Percentiles rank a stretch among this genome's conserved stretches.
Evolutionary conservation across 441 rosid genomes (phyloP).

Genomic region (Breynia disticha): DNA sequence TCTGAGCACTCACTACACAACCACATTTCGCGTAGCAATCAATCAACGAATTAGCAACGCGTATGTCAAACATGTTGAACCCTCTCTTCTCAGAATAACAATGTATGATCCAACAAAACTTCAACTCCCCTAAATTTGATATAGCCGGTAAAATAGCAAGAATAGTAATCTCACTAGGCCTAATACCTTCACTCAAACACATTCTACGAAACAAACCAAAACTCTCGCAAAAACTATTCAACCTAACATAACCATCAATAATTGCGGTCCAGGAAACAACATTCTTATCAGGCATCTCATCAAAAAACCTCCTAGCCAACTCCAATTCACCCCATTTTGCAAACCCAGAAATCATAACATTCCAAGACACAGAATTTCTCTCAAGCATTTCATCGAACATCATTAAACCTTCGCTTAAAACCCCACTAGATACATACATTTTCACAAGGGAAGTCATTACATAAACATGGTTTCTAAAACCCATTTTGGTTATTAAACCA

Average conservation of each 20-base stretch:
- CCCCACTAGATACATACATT: slow-evolving; percentile 30
- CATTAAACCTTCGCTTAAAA: slow-evolving; percentile 21
- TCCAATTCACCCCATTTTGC: slow-evolving; percentile 50
- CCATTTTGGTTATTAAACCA: slow-evolving; percentile 42
- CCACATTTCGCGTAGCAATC: slow-evolving; percentile 77
- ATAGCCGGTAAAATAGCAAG: slow-evolving; percentile 63
- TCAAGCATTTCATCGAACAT: slow-evolving; percentile 66
- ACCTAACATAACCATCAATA: slow-evolving; percentile 65
- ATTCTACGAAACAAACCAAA: slow-evolving; percentile 54
- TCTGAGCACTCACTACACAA: slow-evolving; percentile 43
- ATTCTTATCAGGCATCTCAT: slow-evolving; percentile 53
- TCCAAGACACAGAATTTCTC: slow-evolving; percentile 62
- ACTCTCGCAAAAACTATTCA: slow-evolving; percentile 39
- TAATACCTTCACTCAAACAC: slow-evolving; percentile 40
- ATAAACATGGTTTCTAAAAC: slow-evolving; percentile 53
- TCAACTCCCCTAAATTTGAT: slow-evolving; percentile 39
- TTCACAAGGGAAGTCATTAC: slow-evolving; percentile 60
- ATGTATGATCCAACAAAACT: slow-evolving; percentile 52
- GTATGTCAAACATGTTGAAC: slow-evolving; percentile 44
- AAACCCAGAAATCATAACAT: slow-evolving; percentile 65
- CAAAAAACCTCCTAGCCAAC: slow-evolving; percentile 42
- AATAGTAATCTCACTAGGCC: slow-evolving; percentile 53
- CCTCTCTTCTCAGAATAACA: slow-evolving; percentile 52
- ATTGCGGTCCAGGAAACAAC: slow-evolving; percentile 80
- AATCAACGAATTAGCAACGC: slow-evolving; percentile 52